Percentiles rank a stretch among this genome's conserved stretches.
Conservation (phyloP, 2,329 filamentous ascomycete species). For the Colletotrichum tropicale region DNA sequence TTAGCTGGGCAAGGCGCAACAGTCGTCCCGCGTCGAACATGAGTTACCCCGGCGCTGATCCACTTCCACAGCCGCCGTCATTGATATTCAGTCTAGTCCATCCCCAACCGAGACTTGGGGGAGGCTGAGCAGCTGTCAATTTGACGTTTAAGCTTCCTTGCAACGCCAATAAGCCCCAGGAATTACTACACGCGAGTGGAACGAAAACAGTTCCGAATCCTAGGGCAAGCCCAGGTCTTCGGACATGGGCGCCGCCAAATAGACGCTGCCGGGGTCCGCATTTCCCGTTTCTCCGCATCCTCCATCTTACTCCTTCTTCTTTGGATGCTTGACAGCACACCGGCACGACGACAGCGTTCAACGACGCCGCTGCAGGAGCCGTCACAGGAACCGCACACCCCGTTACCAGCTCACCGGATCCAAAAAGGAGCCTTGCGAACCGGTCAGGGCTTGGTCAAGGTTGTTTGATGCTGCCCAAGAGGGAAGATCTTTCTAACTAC, state of each 20-base stretch:
- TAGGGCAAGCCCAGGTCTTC: neutral
- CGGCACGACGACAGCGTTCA: neutral
- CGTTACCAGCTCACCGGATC: neutral
- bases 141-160: neutral
- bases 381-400: neutral
- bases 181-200: neutral
- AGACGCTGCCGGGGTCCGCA: neutral
- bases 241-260: neutral
- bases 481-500: neutral
- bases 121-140: constrained; percentile 4
- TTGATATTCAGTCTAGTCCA: neutral
- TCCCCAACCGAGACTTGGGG: neutral
- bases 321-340: neutral
- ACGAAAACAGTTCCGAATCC: neutral
- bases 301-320: neutral
- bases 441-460: neutral
- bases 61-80: neutral
- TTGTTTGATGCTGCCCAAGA: neutral
- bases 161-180: neutral
- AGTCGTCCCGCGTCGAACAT: constrained; percentile 1
- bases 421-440: neutral
- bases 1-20: constrained; percentile 4
- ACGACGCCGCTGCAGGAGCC: neutral
- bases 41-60: constrained; percentile 5
- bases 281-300: neutral